A percentile compares a stretch with the other conserved stretches of the same genome.
phyloP scores from a whole-genome alignment of 2,329 filamentous ascomycete species.

The Parascedosporium putredinis region DNA sequence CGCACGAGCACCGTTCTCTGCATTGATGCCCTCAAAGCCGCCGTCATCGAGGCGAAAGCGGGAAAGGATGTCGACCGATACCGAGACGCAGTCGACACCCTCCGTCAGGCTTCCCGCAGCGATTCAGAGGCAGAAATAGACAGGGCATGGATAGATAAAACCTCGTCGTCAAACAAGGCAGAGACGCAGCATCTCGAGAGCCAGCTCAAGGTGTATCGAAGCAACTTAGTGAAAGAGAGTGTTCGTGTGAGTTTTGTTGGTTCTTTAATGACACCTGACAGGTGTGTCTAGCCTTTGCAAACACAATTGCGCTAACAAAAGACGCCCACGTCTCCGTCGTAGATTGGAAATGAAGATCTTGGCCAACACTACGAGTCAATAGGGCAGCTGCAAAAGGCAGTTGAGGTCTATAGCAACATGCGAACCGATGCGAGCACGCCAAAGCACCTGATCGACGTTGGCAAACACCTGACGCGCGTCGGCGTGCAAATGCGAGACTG shows the following conservation, averaged over 20 bases:
- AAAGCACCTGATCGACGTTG: slow-evolving; percentile 75
- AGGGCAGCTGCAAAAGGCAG: slow-evolving; percentile 62
- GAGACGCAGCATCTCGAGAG: slow-evolving; percentile 70
- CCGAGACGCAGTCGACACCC: slow-evolving; percentile 52
- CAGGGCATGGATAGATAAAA: slow-evolving; percentile 62
- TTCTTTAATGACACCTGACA: not conserved
- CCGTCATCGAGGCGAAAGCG: slow-evolving; percentile 63
- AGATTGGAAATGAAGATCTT: slow-evolving; percentile 94
- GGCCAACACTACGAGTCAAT: slow-evolving; percentile 72
- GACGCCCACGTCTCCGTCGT: slow-evolving; percentile 1
- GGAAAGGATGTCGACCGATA: slow-evolving; percentile 68
- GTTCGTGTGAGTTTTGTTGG: slow-evolving; percentile 53
- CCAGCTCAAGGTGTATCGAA: slow-evolving; percentile 87
- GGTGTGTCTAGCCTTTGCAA: too few species aligned
- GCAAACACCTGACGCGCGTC: slow-evolving; percentile 66
- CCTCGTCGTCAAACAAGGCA: slow-evolving; percentile 52
- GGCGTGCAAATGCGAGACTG: slow-evolving; percentile 70
- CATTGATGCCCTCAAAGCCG: slow-evolving; percentile 69
- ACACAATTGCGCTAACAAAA: too few species aligned
- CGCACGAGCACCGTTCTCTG: slow-evolving; percentile 64
- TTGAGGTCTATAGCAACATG: slow-evolving; percentile 76
- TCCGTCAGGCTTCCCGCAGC: slow-evolving; percentile 52
- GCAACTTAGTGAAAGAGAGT: slow-evolving; percentile 95
- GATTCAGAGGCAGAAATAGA: slow-evolving; percentile 62
- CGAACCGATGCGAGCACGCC: slow-evolving; percentile 77